A percentile compares a stretch with the other conserved stretches of the same genome.
Evolutionary conservation across 2,329 filamentous ascomycete genomes (phyloP).

Genomic region (Aschersonia sp.): DNA sequence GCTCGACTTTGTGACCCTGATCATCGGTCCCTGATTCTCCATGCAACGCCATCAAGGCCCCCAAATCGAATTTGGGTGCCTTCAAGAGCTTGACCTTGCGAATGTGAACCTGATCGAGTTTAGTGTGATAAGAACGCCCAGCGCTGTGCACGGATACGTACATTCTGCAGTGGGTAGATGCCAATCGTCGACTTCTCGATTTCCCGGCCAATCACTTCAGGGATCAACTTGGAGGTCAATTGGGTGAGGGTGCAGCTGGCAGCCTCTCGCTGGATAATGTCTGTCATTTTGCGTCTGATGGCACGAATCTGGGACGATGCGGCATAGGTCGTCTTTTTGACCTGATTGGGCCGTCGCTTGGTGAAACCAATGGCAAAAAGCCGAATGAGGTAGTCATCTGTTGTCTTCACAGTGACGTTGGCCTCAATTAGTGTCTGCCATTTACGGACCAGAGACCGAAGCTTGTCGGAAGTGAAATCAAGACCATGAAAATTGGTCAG

Average conservation of each 20-base stretch:
- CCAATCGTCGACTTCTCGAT: conserved; percentile 99
- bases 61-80: conserved; percentile 97
- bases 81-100: conserved; percentile 99
- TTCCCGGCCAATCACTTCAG: conserved; percentile 97
- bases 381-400: conserved; percentile 98
- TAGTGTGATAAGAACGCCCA: background rate
- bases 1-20: conserved; percentile 95
- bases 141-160: conserved; percentile 30
- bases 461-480: conserved; percentile 99
- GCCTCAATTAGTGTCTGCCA: conserved; percentile 99
- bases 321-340: conserved; percentile 99
- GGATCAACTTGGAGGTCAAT: conserved; percentile 97
- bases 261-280: conserved; percentile 97
- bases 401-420: conserved; percentile 99
- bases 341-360: conserved; percentile 97
- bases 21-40: conserved; percentile 95
- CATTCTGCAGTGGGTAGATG: conserved; percentile 99
- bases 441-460: conserved; percentile 97
- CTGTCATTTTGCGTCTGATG: conserved; percentile 99
- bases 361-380: conserved; percentile 99
- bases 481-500: conserved; percentile 99
- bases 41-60: conserved; percentile 89
- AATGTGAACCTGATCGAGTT: conserved; percentile 72
- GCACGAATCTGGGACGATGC: conserved; percentile 91
- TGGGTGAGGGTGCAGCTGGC: conserved; percentile 87